Base-by-base conservation (phyloP, 2,329 filamentous ascomycete species). In the Alternaria postmessia region DNA sequence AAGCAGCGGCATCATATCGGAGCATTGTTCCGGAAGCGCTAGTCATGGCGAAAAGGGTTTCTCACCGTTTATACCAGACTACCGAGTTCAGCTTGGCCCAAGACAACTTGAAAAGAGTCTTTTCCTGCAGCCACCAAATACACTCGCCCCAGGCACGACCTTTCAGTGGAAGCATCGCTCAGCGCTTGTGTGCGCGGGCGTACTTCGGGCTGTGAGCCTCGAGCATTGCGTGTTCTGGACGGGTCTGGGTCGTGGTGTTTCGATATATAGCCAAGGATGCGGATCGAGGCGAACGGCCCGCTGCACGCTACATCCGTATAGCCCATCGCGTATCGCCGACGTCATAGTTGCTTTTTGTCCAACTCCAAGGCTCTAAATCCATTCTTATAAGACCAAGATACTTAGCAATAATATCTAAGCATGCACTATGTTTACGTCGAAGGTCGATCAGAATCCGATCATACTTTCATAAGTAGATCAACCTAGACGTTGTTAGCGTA, bases 281-380 rank as follows among this genome's bases (percentile, higher is more conserved):
- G 46, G 46, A 32, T 49, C 46, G 46, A 49, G 46, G 46, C 46
- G 46, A 49, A 49, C 46, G 46, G 46, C 30, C 46, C 46, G 46
- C 32, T 36, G 46, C 32, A 48, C 34, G 46, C 46, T 20, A 48
- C 46, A 20, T 48, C 7, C 34, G 7, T 34, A 18, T 3, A 16
- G 11, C 18, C 30, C 46, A 34, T 48, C 46, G 46, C 46, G 46
- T 30, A 41, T 41, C 18, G 38, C 30, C 30, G 46, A 16, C 30
- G 30, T 48, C 46, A 48, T 36, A 11, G 7, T 48, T 48, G 46
- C 46, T 48, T 48, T 48, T 48, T 48, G 46, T 48, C n/a, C 18
- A 18, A 2, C 14, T n/a, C 4, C 28, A 48, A 22, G 46, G 4
- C 30, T 36, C 7, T 34, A 9, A 22, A 24, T 34, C 16, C 30